Percentiles rank a stretch among this genome's conserved stretches.
phyloP scores from a whole-genome alignment of 2,329 filamentous ascomycete species.

The Penicillium glabrum region DNA sequence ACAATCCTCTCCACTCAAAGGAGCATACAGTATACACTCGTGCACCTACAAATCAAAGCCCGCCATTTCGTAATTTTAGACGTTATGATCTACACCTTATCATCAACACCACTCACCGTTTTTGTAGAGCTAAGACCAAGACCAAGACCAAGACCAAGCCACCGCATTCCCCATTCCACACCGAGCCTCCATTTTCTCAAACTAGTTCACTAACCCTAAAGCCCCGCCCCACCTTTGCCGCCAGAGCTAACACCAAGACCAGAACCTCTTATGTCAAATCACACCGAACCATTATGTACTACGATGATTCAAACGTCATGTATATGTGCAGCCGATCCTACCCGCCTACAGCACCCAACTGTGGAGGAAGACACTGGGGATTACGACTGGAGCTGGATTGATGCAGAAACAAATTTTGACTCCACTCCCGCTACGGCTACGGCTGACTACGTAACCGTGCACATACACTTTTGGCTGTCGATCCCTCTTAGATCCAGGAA shows the following conservation, averaged over 20 bases:
- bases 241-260: neutral
- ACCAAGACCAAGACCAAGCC: neutral
- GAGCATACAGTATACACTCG: too few relatives aligned
- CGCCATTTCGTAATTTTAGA: neutral
- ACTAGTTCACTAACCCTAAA: neutral
- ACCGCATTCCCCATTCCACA: neutral
- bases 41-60: too few relatives aligned
- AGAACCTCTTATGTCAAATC: neutral
- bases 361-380: neutral
- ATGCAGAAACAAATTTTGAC: neutral
- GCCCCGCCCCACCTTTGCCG: neutral
- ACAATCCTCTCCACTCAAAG: too few relatives aligned
- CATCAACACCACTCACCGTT: neutral
- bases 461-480: neutral
- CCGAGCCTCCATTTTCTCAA: neutral
- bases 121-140: neutral
- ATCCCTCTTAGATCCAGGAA: neutral
- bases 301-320: neutral
- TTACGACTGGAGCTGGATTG: neutral
- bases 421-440: neutral
- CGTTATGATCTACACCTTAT: neutral
- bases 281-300: too few relatives aligned
- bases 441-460: slow-evolving; percentile 1
- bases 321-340: neutral
- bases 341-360: neutral